Evolutionary conservation across 2,329 filamentous ascomycete species (phyloP).

Genomic region (Zymoseptoria ardabiliae): DNA sequence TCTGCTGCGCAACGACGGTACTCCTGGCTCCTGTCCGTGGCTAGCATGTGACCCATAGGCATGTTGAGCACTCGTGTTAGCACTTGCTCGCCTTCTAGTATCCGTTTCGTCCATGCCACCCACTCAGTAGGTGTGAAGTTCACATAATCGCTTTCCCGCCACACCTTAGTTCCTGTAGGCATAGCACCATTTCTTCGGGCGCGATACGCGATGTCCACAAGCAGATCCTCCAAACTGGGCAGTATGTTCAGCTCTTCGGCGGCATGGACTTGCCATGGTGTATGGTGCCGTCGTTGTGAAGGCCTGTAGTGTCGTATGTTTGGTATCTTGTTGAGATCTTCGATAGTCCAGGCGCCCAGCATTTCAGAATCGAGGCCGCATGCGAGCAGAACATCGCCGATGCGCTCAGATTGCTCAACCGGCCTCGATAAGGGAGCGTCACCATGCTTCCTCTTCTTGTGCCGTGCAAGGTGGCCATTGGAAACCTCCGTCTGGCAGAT

Average conservation of each 20-base stretch:
- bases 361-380: constrained; percentile 2
- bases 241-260: constrained; percentile 1
- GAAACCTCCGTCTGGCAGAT: not conserved
- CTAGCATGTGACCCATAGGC: no score
- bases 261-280: constrained; percentile 1
- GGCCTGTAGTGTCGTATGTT: constrained; percentile 5
- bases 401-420: not conserved
- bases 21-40: no score
- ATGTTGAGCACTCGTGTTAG: no score
- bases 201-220: not conserved
- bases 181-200: not conserved
- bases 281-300: constrained; percentile 3
- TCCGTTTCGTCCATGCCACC: no score
- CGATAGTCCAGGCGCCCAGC: constrained; percentile 4
- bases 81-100: no score
- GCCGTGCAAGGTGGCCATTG: constrained; percentile 2
- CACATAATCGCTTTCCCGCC: no score
- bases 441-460: constrained; percentile 2
- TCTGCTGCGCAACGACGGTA: no score
- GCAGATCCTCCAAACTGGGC: constrained; percentile 1
- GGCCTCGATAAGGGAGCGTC: not conserved
- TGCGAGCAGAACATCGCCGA: constrained; percentile 5
- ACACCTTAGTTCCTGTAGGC: no score
- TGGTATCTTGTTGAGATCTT: constrained; percentile 3
- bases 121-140: no score